Percentiles rank a stretch among this genome's conserved stretches.
Evolutionary conservation across 768 basidiomycete genomes (phyloP).

Genomic region (Tephrocybe sp.): DNA sequence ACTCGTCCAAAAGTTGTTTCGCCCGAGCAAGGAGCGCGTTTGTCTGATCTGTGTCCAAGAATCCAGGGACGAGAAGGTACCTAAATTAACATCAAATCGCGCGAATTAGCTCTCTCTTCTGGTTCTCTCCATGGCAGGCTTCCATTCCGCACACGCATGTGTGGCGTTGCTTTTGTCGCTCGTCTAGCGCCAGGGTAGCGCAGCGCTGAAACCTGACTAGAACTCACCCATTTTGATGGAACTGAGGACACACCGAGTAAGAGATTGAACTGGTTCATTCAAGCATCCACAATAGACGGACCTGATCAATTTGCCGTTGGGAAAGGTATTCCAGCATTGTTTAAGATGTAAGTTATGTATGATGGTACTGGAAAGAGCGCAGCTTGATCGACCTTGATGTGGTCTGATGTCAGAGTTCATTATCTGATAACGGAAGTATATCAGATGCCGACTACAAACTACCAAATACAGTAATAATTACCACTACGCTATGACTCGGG

Average conservation of each 20-base stretch:
- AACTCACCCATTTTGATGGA: slow-evolving; percentile 56
- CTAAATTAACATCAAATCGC: slow-evolving; percentile 32
- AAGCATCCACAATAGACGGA: slow-evolving; percentile 19
- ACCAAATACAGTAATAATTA: too few species aligned
- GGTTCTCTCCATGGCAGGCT: background rate
- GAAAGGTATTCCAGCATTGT: slow-evolving; percentile 47
- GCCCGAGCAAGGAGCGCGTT: slow-evolving; percentile 65
- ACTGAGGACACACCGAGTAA: slow-evolving; percentile 30
- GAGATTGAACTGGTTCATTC: slow-evolving; percentile 5
- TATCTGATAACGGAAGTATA: slow-evolving; percentile 10
- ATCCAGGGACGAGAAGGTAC: slow-evolving; percentile 76
- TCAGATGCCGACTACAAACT: background rate
- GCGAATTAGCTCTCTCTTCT: background rate
- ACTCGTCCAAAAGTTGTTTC: slow-evolving; percentile 73
- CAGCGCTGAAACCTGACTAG: background rate
- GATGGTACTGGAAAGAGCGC: background rate
- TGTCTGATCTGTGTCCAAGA: slow-evolving; percentile 60
- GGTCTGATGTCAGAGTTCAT: background rate
- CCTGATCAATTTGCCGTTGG: slow-evolving; percentile 58
- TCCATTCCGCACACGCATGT: slow-evolving; percentile 1
- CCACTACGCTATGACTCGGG: slow-evolving; percentile 9
- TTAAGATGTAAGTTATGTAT: background rate
- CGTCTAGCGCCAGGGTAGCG: too few species aligned
- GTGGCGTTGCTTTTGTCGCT: too few species aligned
- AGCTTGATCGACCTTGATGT: background rate